Evolutionary conservation across 345 rosid species (phyloP).

Genomic region (Euclidium syriacum): DNA sequence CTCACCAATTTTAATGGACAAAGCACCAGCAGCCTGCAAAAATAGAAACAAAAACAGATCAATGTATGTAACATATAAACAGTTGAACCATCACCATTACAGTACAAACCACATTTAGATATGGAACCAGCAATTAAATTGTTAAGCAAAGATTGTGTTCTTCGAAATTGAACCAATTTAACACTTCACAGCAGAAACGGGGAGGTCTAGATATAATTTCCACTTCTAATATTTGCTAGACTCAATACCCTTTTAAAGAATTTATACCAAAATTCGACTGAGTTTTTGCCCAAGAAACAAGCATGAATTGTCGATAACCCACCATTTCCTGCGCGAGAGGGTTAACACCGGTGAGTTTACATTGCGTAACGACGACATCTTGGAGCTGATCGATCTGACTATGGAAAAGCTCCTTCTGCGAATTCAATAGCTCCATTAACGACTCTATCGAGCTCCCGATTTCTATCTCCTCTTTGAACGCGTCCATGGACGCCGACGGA

Average conservation of each 20-base stretch:
- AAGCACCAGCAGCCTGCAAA: conserved; percentile 91
- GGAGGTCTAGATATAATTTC: neutral
- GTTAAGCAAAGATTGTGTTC: neutral
- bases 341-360: conserved; percentile 94
- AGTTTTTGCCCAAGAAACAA: neutral
- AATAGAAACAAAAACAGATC: neutral
- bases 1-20: conserved; percentile 94
- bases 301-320: conserved; percentile 12
- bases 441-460: conserved; percentile 66
- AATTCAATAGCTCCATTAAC: conserved; percentile 49
- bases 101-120: neutral
- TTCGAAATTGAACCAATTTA: neutral
- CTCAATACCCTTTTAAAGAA: neutral
- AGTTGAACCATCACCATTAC: conserved; percentile 10
- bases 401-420: conserved; percentile 75
- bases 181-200: neutral
- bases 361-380: conserved; percentile 71
- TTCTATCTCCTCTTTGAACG: conserved; percentile 45
- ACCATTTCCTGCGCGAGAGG: conserved; percentile 99
- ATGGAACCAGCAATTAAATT: neutral
- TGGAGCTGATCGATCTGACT: conserved; percentile 84
- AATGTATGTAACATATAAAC: neutral
- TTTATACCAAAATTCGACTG: neutral
- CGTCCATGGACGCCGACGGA: conserved; percentile 44
- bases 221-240: neutral